Evolutionary conservation across 75 land plant genomes (phyloP), one percentile per base, ranked within the genome.

Genomic region (Chamaecyparis obtusa): DNA sequence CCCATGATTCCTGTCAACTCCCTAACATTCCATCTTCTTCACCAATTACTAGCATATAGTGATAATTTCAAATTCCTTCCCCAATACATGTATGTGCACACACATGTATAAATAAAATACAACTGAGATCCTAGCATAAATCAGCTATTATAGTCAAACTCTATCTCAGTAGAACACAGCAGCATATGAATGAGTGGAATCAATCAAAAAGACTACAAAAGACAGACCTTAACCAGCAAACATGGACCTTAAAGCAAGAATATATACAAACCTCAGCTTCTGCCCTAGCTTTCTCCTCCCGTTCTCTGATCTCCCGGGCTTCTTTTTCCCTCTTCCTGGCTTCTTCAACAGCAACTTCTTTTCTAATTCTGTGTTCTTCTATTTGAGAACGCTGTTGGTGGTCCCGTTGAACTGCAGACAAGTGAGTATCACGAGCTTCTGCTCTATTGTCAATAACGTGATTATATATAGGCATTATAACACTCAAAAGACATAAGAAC

Each of bases 341-440:
- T 69, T 90, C 91, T 72, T 72, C 76, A 72, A 72, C 76, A 72
- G 76, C 76, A 35, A 81, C 90, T 88, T 88, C 91, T 85, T 88
- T 90, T 81, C 90, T 90, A 35, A 90, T 90, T 74, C 86, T 90
- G 49, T 90, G 90, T 46, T 90, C 91, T 88, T 90, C 91, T 67
- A 89, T 86, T 43, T 90, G 91, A 30, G 91, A 90, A 49, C 90
- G 87, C 9, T 89, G 90, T 60, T 90, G 87, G 85, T 90, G 91
- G 57, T 88, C 90, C n/a, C 90, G 84, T 87, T 90, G 91, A 19
- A 90, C 49, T 83, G 90, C 90, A 21, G 91, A 90, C 41, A 90
- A 80, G 81, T 90, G 91, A 87, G 35, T 83, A 82, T 90, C 91
- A 74, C 91, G 89, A 21, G 84, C 80, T 67, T 90, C 91, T 56